These are phyloP conservation scores for Leccinum variicolor DNA, from an alignment of 768 basidiomycete species.

Conservation along the genomic window DNA sequence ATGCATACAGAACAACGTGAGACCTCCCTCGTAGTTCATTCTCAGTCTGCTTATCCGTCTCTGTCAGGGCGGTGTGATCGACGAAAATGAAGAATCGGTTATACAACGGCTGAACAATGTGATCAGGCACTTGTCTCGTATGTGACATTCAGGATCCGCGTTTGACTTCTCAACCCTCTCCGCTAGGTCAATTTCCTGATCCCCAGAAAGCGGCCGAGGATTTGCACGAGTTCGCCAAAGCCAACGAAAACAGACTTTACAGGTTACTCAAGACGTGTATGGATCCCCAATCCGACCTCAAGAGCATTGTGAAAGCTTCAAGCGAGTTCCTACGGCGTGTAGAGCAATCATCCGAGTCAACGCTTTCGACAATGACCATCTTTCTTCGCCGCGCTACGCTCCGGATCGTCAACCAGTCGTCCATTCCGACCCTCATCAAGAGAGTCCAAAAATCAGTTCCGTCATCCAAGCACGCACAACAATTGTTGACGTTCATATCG, in stretches of 20 bases:
- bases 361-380: constrained; percentile 63
- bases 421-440: constrained; percentile 76
- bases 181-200: constrained; percentile 58
- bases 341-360: constrained; percentile 61
- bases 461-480: constrained; percentile 44
- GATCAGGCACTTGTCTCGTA: constrained; percentile 61
- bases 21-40: constrained; percentile 24
- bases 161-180: neutral
- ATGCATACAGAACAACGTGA: constrained; percentile 82
- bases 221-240: constrained; percentile 74
- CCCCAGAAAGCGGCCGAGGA: constrained; percentile 75
- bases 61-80: constrained; percentile 82
- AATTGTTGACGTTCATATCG: constrained; percentile 56
- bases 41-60: neutral
- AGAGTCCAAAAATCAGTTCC: constrained; percentile 51
- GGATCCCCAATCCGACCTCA: constrained; percentile 83
- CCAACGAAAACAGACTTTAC: constrained; percentile 84
- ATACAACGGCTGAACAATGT: constrained; percentile 50
- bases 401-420: constrained; percentile 80
- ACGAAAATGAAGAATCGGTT: constrained; percentile 70
- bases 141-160: constrained; percentile 18
- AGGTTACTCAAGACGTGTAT: constrained; percentile 78
- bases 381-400: constrained; percentile 70
- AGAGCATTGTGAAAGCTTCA: constrained; percentile 74
- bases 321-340: constrained; percentile 76